Percentiles rank a stretch among this genome's conserved stretches.
These are phyloP conservation scores for Hyaloscypha bicolor DNA, from an alignment of 495 filamentous ascomycete genomes.

Conservation along the genomic window DNA sequence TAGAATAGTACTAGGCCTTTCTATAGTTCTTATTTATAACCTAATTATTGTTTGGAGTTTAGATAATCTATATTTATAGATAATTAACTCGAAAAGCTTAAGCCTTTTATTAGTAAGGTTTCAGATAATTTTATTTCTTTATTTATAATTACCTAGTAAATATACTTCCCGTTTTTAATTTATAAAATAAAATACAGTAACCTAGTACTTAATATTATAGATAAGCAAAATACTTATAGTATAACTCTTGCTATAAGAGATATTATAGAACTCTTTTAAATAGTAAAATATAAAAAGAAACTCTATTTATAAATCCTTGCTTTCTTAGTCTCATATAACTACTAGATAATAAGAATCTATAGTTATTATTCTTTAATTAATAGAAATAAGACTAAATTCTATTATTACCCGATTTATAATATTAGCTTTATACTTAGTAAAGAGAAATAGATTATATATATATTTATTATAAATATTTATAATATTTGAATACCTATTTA, in stretches of 20 bases:
- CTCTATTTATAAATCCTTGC: slow-evolving; percentile 40
- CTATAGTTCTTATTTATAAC: slow-evolving; percentile 40
- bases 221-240: slow-evolving; percentile 45
- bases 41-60: slow-evolving; percentile 50
- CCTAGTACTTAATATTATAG: slow-evolving; percentile 38
- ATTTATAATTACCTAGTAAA: slow-evolving; percentile 44
- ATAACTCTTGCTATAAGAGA: slow-evolving; percentile 43
- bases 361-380: slow-evolving; percentile 42
- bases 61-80: slow-evolving; percentile 43
- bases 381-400: slow-evolving; percentile 35
- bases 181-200: slow-evolving; percentile 43
- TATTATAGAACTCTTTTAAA: slow-evolving; percentile 38
- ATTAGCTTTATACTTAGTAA: slow-evolving; percentile 18
- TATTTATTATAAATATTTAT: too few relatives aligned
- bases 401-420: slow-evolving; percentile 36
- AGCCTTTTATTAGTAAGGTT: slow-evolving; percentile 39
- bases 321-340: slow-evolving; percentile 39
- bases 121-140: slow-evolving; percentile 31
- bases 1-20: slow-evolving; percentile 44
- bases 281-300: slow-evolving; percentile 38
- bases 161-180: slow-evolving; percentile 47
- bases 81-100: slow-evolving; percentile 43
- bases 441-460: slow-evolving; percentile 18
- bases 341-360: slow-evolving; percentile 25
- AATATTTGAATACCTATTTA: too few relatives aligned